Evolutionary conservation across 1,284 basidiomycete genomes (phyloP).

Genomic region (Sparassis latifolia): DNA sequence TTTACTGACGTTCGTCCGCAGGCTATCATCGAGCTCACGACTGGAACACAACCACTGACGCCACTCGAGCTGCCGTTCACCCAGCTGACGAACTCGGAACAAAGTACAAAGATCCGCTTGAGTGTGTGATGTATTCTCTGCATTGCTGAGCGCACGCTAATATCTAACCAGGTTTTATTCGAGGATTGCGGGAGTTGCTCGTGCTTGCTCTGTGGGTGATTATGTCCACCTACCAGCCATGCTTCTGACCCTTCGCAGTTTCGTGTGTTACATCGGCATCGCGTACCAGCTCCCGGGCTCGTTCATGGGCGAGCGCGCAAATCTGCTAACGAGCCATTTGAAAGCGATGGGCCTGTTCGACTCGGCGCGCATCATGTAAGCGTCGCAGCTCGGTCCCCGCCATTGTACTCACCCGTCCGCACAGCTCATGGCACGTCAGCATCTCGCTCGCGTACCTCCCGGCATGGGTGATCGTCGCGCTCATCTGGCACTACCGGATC

Average conservation of each 20-base stretch:
- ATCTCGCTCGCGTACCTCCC: conserved; percentile 51
- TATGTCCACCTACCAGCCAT: neutral
- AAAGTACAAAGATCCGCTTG: conserved; percentile 45
- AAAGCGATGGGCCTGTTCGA: conserved; percentile 70
- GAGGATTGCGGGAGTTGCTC: conserved; percentile 50
- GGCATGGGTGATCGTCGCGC: conserved; percentile 58
- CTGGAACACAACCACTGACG: conserved; percentile 42
- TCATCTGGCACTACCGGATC: conserved; percentile 60
- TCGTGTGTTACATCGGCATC: conserved; percentile 62
- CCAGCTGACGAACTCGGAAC: conserved; percentile 56
- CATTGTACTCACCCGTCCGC: too few species aligned
- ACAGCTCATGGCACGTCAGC: conserved; percentile 63
- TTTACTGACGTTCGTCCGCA: conserved; percentile 16
- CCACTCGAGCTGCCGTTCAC: conserved; percentile 71
- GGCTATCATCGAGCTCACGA: conserved; percentile 63
- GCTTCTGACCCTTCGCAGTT: conserved; percentile 30
- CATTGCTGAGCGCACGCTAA: neutral
- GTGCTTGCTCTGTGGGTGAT: conserved; percentile 48
- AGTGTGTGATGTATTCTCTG: conserved; percentile 32
- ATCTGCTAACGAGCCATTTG: conserved; percentile 56
- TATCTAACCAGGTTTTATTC: conserved; percentile 42
- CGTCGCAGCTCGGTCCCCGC: neutral
- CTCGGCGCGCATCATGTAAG: conserved; percentile 56
- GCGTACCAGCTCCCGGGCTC: conserved; percentile 69
- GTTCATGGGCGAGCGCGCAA: conserved; percentile 55